A percentile compares a stretch with the other conserved stretches of the same genome.
Evolutionary conservation across 495 filamentous ascomycete species (phyloP).

Genomic region (Penicillium atrosanguineum): DNA sequence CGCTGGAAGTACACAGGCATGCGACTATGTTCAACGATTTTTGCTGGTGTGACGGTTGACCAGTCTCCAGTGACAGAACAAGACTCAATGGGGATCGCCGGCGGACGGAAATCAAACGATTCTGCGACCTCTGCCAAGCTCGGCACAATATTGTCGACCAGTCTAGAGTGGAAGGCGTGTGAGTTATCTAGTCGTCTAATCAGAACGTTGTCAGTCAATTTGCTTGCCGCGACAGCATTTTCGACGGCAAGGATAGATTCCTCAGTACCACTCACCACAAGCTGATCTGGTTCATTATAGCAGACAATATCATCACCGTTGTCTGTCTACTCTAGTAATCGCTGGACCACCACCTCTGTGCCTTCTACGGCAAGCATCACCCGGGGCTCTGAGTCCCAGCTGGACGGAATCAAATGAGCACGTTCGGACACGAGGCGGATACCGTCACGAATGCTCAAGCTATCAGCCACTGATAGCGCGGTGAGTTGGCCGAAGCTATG

Average conservation of each 20-base stretch:
- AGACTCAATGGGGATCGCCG: conserved; percentile 28
- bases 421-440: conserved; percentile 39
- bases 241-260: too few relatives aligned
- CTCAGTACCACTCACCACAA: too few relatives aligned
- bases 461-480: conserved; percentile 41
- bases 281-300: too few relatives aligned
- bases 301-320: too few relatives aligned
- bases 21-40: conserved; percentile 33
- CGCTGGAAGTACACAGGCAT: conserved; percentile 41
- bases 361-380: too few relatives aligned
- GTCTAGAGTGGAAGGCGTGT: conserved; percentile 48
- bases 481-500: conserved; percentile 57
- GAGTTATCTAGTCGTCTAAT: too few relatives aligned
- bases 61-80: conserved; percentile 17
- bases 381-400: too few relatives aligned
- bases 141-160: conserved; percentile 39
- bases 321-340: too few relatives aligned
- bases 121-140: conserved; percentile 24
- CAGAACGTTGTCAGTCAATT: too few relatives aligned
- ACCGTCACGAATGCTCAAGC: conserved; percentile 33
- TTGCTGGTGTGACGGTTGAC: conserved; percentile 3
- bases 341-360: too few relatives aligned
- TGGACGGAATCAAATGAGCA: too few relatives aligned
- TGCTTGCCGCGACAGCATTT: too few relatives aligned
- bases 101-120: conserved; percentile 24